Percentiles rank a stretch among this genome's conserved stretches.
These are phyloP conservation scores for Sphagnum fallax DNA, from an alignment of 228 moss, liverwort and hornwort species.

Conservation along the genomic window DNA sequence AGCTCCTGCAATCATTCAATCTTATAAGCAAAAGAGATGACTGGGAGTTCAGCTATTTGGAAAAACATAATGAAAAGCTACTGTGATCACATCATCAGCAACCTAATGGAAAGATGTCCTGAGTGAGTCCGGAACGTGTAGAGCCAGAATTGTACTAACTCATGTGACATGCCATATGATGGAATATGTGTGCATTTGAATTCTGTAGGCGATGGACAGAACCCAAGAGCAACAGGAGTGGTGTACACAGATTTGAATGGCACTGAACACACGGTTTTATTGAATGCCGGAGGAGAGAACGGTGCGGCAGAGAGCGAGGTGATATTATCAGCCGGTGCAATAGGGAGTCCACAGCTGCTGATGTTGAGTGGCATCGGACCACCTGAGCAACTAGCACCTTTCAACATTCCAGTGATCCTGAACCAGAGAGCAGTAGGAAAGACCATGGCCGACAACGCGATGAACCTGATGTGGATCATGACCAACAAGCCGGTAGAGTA, in stretches of 20 bases:
- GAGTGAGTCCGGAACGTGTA: no score
- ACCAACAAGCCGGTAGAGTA: conserved; percentile 28
- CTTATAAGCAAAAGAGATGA: no score
- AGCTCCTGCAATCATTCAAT: no score
- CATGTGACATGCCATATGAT: no score
- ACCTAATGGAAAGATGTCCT: no score
- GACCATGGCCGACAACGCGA: conserved; percentile 46
- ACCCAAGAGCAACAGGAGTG: conserved; percentile 26
- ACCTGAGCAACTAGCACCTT: conserved; percentile 13
- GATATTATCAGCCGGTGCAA: conserved; percentile 37
- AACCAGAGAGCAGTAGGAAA: conserved; percentile 21
- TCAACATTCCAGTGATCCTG: conserved; percentile 25
- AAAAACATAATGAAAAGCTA: no score
- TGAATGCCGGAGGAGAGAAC: conserved; percentile 5
- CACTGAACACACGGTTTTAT: conserved; percentile 10
- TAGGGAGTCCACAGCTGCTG: conserved; percentile 58
- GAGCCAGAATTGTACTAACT: no score
- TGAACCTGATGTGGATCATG: conserved; percentile 29
- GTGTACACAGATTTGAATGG: conserved; percentile 37
- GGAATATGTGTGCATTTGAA: no score
- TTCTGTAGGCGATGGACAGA: no score
- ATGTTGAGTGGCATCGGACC: conserved; percentile 69
- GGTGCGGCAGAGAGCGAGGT: conserved; percentile 22
- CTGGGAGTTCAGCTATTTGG: no score
- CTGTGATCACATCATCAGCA: no score